Evolutionary conservation across 805 yeast genomes (phyloP), one percentile per base, ranked within the genome.

Genomic region (Metschnikowia gelsemii): DNA sequence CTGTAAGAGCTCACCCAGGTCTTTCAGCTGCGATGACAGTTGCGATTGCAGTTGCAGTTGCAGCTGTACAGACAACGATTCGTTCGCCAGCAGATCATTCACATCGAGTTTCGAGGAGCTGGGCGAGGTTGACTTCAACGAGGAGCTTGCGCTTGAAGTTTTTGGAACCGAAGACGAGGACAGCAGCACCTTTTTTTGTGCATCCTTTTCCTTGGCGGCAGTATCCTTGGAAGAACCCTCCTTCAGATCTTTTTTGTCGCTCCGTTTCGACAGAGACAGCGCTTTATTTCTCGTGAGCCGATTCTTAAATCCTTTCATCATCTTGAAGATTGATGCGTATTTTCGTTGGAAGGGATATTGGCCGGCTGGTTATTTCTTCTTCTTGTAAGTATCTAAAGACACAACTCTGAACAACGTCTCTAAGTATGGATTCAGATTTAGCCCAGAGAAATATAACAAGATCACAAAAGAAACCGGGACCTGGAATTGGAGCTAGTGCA

Each of bases 251-350:
- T 68, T 69, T 50, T 72, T 68, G 42, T 65, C 50, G 41, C 44
- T 55, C 47, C 63, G 63, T 31, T 65, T 65, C 35, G 51, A 55
- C 19, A 55, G 39, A 50, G 59, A 35, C 59, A 58, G 59, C 59
- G 54, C 52, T 61, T 71, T 64, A 54, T 66, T 67, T 33, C 74
- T 61, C 14, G 73, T 64, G 53, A 70, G 73, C 48, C 73, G 61
- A 57, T 81, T 84, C 57, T 80, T 81, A 62, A 81, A 80, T 21
- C 86, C 86, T 66, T 80, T 81, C 86, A 81, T 81, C 87, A 81
- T 81, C 55, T 71, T 78, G 62, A 35, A n/a, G 9, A n/a, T n/a
- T n/a, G n/a, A n/a, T n/a, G n/a, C n/a, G n/a, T n/a, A n/a, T n/a
- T n/a, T n/a, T n/a, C n/a, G n/a, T n/a, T n/a, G n/a, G n/a, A n/a